Evolutionary conservation across 2,329 filamentous ascomycete genomes (phyloP).

Genomic region (Epichloe elymi): DNA sequence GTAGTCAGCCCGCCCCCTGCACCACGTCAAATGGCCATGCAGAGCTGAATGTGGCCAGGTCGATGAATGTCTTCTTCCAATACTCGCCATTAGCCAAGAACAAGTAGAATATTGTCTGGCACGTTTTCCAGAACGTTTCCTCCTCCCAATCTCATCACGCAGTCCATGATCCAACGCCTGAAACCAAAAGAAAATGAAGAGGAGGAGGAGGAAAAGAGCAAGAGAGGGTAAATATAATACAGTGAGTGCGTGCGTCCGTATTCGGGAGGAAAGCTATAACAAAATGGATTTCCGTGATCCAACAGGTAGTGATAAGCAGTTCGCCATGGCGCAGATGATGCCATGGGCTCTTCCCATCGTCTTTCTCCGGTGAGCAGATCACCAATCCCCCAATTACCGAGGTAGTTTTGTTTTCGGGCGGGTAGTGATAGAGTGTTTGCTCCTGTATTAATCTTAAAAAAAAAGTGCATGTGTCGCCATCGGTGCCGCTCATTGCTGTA

Average conservation of each 20-base stretch:
- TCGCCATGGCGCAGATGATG: constrained; percentile 2
- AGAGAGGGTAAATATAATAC: not conserved
- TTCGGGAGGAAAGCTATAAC: not conserved
- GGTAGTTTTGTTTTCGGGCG: not conserved
- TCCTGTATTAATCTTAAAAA: not conserved
- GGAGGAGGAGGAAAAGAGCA: constrained; percentile 5
- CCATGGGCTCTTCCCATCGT: not conserved
- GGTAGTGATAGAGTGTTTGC: not conserved
- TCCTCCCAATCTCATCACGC: not conserved
- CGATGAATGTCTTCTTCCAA: not conserved
- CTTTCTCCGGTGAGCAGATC: constrained; percentile 1
- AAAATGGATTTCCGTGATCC: not conserved
- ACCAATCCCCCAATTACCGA: not conserved
- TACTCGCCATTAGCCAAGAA: not conserved
- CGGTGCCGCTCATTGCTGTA: constrained; percentile 1
- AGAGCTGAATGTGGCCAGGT: not conserved
- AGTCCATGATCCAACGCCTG: constrained; percentile 5
- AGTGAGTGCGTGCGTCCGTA: not conserved
- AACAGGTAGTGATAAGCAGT: not conserved
- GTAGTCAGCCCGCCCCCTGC: not conserved
- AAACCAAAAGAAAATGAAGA: constrained; percentile 6
- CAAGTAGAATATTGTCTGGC: not conserved
- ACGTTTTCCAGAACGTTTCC: not conserved
- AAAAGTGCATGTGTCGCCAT: not conserved
- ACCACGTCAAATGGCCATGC: not conserved